phyloP scores from a whole-genome alignment of 192 early-diverging fungal genomes.

The Rhizoclosmatium sp. region DNA sequence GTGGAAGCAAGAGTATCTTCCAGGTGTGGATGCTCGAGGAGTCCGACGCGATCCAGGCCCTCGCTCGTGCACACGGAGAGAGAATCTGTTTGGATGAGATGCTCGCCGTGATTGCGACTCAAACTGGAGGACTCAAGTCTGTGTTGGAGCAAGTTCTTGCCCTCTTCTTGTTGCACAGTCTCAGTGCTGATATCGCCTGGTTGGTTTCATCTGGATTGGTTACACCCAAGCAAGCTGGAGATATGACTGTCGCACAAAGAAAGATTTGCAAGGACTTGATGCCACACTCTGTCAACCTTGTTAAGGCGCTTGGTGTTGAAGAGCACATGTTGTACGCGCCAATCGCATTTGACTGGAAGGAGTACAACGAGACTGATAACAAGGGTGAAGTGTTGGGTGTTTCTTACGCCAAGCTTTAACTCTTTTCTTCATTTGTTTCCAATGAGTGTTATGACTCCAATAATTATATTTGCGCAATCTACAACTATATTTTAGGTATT shows the following conservation, averaged over 20 bases:
- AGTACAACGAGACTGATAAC: conserved; percentile 72
- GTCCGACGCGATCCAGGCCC: conserved; percentile 72
- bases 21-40: conserved; percentile 82
- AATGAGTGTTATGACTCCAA: too few relatives aligned
- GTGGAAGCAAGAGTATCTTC: conserved; percentile 58
- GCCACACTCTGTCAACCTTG: conserved; percentile 57
- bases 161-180: conserved; percentile 32
- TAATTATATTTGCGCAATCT: too few relatives aligned
- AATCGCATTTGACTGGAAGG: conserved; percentile 74
- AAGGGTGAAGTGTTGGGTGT: conserved; percentile 55
- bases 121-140: conserved; percentile 40
- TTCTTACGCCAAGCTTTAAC: not conserved
- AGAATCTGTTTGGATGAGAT: conserved; percentile 70
- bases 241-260: conserved; percentile 52
- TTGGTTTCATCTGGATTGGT: conserved; percentile 61
- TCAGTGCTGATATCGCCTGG: conserved; percentile 62
- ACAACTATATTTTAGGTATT: too few relatives aligned
- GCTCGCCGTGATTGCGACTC: conserved; percentile 44
- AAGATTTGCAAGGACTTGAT: conserved; percentile 61
- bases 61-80: conserved; percentile 73
- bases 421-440: not conserved
- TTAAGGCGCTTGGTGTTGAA: conserved; percentile 67
- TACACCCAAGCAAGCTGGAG: conserved; percentile 54
- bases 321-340: conserved; percentile 71
- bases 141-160: conserved; percentile 9